Evolutionary conservation across 805 yeast genomes (phyloP), one percentile per base, ranked within the genome.

Genomic region (Dipodascopsis uninucleata): DNA sequence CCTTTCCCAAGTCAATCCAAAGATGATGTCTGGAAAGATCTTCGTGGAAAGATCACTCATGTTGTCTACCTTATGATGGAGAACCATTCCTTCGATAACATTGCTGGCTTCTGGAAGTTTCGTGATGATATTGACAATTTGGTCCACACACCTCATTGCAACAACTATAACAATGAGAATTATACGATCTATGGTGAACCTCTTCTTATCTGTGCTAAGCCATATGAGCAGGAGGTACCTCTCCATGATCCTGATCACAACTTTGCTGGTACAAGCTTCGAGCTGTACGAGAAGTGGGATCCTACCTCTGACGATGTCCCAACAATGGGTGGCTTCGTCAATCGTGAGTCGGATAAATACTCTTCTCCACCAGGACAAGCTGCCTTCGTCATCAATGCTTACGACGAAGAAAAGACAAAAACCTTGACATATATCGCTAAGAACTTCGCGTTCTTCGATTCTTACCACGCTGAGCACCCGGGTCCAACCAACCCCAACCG

Each of bases 31-130:
- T 35, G 10, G 17, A 34, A 12, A 4, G 10, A 9, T n/a, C 14
- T 5, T 4, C 25, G 10, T 5, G 41, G 6, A 6, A 20, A 35
- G 39, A 35, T 35, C 41, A 35, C 4, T 8, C 39, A 35, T 26
- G 39, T 35, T 35, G 38, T 35, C 39, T 35, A 35, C 25, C 40
- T 35, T 7, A 35, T 35, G 39, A 26, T 35, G 40, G 39, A 35
- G n/a, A 35, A 35, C 5, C 39, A 23, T 26, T 1, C 3, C 5
- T 35, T 35, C 5, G 39, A 35, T 18, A 35, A 35, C 7, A 24
- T 35, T 18, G 40, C 41, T 7, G 39, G 39, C 4, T 35, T 22
- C 31, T 35, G 39, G 39, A 23, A 20, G 21, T 35, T 35, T 18
- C 39, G 25, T 6, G 33, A 26, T 3, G 39, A 35, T 23, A 35